Evolutionary conservation across 1,139 yeast genomes (phyloP).

Genomic region (Arxiozyma telluris): DNA sequence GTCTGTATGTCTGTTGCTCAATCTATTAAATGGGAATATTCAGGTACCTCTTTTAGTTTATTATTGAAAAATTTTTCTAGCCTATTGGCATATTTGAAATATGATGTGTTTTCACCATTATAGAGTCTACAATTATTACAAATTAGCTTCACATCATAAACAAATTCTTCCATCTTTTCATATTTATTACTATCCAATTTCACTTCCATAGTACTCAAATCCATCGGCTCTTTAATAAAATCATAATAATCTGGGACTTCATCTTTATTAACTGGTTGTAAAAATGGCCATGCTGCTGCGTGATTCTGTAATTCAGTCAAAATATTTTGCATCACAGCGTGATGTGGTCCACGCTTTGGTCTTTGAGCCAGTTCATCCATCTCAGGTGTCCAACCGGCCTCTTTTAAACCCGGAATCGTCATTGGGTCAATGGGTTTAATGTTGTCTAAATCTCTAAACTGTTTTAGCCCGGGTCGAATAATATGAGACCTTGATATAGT

Average conservation of each 20-base stretch:
- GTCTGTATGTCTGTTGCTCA: conserved; percentile 7
- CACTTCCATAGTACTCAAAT: conserved; percentile 87
- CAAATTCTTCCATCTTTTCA: conserved; percentile 80
- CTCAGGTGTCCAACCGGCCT: conserved; percentile 97
- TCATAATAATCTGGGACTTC: conserved; percentile 96
- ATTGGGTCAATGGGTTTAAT: conserved; percentile 57
- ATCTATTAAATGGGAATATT: conserved; percentile 34
- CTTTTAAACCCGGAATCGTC: conserved; percentile 77
- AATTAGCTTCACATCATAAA: conserved; percentile 77
- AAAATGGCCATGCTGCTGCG: conserved; percentile 98
- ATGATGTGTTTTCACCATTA: conserved; percentile 83
- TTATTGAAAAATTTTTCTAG: conserved; percentile 77
- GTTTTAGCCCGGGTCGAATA: conserved; percentile 71
- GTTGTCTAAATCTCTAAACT: conserved; percentile 49
- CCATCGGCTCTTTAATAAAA: conserved; percentile 98
- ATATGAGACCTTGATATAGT: conserved; percentile 72
- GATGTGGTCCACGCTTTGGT: conserved; percentile 92
- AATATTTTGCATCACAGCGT: conserved; percentile 83
- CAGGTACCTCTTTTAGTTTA: conserved; percentile 64
- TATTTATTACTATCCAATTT: conserved; percentile 88
- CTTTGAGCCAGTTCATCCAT: conserved; percentile 95
- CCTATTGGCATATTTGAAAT: conserved; percentile 84
- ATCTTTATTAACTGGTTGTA: conserved; percentile 82
- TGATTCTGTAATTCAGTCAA: conserved; percentile 85
- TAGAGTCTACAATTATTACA: conserved; percentile 86